Evolutionary conservation across 257 asterid genomes (phyloP).

Genomic region (Craterostigma plantagineum): DNA sequence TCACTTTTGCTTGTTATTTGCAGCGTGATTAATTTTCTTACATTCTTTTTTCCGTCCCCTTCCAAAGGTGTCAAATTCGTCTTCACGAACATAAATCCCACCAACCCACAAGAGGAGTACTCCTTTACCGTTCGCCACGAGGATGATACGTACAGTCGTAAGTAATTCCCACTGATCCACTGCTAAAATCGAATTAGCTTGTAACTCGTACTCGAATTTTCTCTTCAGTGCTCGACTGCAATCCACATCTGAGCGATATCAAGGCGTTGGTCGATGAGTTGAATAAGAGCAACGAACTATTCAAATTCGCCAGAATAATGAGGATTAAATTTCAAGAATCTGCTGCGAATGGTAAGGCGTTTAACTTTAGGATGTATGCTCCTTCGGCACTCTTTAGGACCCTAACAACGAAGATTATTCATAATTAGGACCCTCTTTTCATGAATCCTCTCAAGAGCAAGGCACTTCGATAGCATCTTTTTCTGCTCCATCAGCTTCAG

Average conservation of each 20-base stretch:
- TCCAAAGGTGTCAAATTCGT: slow-evolving; percentile 71
- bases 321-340: slow-evolving; percentile 67
- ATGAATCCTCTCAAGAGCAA: slow-evolving; percentile 21
- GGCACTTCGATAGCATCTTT: slow-evolving; percentile 22
- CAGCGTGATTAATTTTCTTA: slow-evolving; percentile 7
- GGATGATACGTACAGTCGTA: slow-evolving; percentile 60
- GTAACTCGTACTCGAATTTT: slow-evolving; percentile 1
- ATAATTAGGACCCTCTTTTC: slow-evolving; percentile 26
- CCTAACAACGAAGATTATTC: slow-evolving; percentile 14
- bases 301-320: slow-evolving; percentile 75
- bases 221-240: slow-evolving; percentile 47
- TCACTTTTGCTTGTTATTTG: slow-evolving; percentile 3
- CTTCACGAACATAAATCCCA: slow-evolving; percentile 43
- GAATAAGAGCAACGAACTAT: slow-evolving; percentile 53
- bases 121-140: slow-evolving; percentile 58
- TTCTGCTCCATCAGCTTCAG: slow-evolving; percentile 53
- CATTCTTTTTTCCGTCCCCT: slow-evolving; percentile 1
- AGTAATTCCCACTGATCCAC: slow-evolving; percentile 18
- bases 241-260: slow-evolving; percentile 43
- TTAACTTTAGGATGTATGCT: slow-evolving; percentile 5
- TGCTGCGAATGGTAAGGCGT: slow-evolving; percentile 30
- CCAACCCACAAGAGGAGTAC: slow-evolving; percentile 47
- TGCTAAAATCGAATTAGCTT: slow-evolving; percentile 7
- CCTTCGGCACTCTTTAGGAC: not conserved
- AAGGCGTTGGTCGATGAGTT: slow-evolving; percentile 44